phyloP scores from a whole-genome alignment of 768 basidiomycete genomes.

The Crassisporium funariophilum region DNA sequence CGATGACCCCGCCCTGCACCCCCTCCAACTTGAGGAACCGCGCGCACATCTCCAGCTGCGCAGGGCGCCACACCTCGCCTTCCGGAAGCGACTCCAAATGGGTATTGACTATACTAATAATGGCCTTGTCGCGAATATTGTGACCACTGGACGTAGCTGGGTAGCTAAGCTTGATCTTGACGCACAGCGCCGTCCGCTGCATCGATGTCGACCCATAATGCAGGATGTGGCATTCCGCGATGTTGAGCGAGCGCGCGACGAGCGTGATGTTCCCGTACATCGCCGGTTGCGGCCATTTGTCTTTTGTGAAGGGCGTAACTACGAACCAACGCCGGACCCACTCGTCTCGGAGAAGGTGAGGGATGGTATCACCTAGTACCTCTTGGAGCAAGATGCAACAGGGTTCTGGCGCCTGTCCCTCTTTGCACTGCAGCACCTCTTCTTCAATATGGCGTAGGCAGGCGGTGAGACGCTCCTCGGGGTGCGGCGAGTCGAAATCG shows the following conservation, averaged over 20 bases:
- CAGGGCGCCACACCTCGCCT: slow-evolving; percentile 44
- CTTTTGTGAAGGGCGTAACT: slow-evolving; percentile 53
- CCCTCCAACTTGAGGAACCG: slow-evolving; percentile 48
- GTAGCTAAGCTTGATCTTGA: slow-evolving; percentile 26
- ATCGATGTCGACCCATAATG: slow-evolving; percentile 53
- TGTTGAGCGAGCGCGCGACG: slow-evolving; percentile 55
- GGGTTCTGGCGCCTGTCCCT: slow-evolving; percentile 51
- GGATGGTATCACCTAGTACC: slow-evolving; percentile 48
- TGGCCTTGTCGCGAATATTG: slow-evolving; percentile 36
- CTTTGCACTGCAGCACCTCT: slow-evolving; percentile 50
- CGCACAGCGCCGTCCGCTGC: slow-evolving; percentile 54
- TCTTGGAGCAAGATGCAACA: slow-evolving; percentile 75
- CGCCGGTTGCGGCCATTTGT: slow-evolving; percentile 54
- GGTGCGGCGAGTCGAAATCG: slow-evolving; percentile 43
- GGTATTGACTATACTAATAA: slow-evolving; percentile 69
- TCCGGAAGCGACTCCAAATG: slow-evolving; percentile 67
- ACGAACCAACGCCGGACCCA: slow-evolving; percentile 68
- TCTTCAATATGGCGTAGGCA: slow-evolving; percentile 58
- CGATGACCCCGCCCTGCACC: slow-evolving; percentile 60
- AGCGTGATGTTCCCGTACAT: slow-evolving; percentile 73
- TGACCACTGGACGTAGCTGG: too few relatives aligned
- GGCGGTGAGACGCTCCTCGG: slow-evolving; percentile 45
- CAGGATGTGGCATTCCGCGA: slow-evolving; percentile 51
- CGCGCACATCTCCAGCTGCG: slow-evolving; percentile 56
- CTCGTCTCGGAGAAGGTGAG: slow-evolving; percentile 49